Evolutionary conservation across 1,284 basidiomycete genomes (phyloP), one percentile per base, ranked within the genome.

Genomic region (Bjerkandera adusta): DNA sequence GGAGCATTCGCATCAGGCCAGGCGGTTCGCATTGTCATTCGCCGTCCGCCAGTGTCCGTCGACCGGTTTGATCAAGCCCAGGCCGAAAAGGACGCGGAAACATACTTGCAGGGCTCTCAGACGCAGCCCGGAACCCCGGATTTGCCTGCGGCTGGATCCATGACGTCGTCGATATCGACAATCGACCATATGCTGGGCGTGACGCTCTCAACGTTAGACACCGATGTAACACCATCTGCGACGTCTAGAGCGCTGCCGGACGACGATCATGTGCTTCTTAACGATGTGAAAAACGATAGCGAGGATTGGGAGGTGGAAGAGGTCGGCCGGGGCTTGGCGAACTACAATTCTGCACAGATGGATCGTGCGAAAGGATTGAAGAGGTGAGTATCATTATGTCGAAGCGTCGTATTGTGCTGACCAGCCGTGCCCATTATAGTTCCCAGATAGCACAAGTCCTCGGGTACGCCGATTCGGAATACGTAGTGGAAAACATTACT

Each of bases 331-430:
- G 97, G 96, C 0, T 71, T 98, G 36, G 92, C 92, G 8, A 97
- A 96, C 68, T 99, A 97, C 64, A 98, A 97, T 61, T 96, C 89
- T 35, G 85, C 83, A 35, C 95, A 98, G 66, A 94, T 97, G 53
- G 76, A 81, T 47, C 79, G 85, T 50, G 87, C 98, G 50, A 95
- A 92, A 64, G 95, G 96, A 1, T 63, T 90, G 58, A 91, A 93
- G 65, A 96, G 92, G 92, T 92, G 57, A 36, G 78, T 67, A 35
- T 25, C 33, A 30, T 20, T 53, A 36, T 26, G n/a, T 43, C 44
- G 11, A 33, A n/a, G 27, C 27, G 8, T 30, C 27, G 8, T 8
- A 8, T 30, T 32, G 15, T n/a, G 27, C 46, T 57, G 22, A 45
- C 29, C 5, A 30, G 27, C n/a, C 24, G 12, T 26, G 26, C 12